Evolutionary conservation across 306 rosid genomes (phyloP).

Genomic region (Ormosia semicastrata): DNA sequence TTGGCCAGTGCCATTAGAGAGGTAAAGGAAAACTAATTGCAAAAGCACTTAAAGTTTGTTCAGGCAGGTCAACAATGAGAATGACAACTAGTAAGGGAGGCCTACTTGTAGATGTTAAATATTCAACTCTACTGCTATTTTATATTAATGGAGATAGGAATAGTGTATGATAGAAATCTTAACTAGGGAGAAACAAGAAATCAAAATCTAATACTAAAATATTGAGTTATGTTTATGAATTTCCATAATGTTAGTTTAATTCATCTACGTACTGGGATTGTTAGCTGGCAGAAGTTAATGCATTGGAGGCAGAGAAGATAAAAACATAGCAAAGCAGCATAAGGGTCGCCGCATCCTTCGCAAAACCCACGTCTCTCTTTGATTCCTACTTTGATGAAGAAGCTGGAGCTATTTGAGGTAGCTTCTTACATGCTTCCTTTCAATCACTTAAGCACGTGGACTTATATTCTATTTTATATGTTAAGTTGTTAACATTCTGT

Average conservation of each 20-base stretch:
- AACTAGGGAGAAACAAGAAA: conserved; percentile 24
- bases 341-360: conserved; percentile 71
- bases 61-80: conserved; percentile 18
- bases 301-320: conserved; percentile 21
- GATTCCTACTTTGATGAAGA: conserved; percentile 44
- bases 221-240: background rate
- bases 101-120: conserved; percentile 54
- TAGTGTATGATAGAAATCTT: conserved; percentile 16
- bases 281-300: conserved; percentile 70
- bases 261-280: conserved; percentile 49
- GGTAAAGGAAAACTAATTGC: background rate
- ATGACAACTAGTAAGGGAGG: conserved; percentile 20
- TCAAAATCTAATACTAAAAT: conserved; percentile 25
- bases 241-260: conserved; percentile 12
- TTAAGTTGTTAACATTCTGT: conserved; percentile 32
- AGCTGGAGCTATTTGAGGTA: conserved; percentile 16
- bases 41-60: conserved; percentile 5
- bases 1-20: conserved; percentile 55
- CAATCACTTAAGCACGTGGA: conserved; percentile 46
- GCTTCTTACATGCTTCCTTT: conserved; percentile 50
- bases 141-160: conserved; percentile 20
- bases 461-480: conserved; percentile 13
- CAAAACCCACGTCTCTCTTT: conserved; percentile 54
- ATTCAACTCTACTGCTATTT: conserved; percentile 10
- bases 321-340: conserved; percentile 36